These are phyloP conservation scores for Phytomonas francai DNA, from an alignment of 208 protist species.

Conservation along the genomic window DNA sequence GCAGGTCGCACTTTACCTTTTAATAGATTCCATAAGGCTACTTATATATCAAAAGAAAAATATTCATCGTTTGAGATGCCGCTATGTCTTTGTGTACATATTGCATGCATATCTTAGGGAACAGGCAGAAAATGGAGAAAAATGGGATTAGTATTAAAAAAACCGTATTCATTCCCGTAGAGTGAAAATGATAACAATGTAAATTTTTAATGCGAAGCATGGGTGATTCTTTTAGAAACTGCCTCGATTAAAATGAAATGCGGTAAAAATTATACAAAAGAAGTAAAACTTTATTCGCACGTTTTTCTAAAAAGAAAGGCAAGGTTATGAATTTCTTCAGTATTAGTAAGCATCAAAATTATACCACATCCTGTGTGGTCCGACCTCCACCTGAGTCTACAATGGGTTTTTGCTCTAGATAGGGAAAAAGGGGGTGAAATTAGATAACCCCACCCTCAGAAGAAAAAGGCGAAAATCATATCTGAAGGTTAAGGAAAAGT, in stretches of 20 bases:
- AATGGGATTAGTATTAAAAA: slow-evolving; percentile 1
- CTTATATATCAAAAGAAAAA: not conserved
- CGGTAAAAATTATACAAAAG: not conserved
- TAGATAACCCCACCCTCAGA: not conserved
- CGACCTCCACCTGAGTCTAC: not conserved
- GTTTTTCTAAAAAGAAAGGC: not conserved
- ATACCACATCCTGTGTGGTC: not conserved
- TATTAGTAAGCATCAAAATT: not conserved
- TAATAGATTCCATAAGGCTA: not conserved
- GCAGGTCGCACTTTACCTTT: not conserved
- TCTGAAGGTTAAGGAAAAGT: not conserved
- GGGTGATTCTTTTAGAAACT: not conserved
- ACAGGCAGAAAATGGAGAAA: slow-evolving; percentile 8
- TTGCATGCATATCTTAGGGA: slow-evolving; percentile 2
- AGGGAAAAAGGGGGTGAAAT: not conserved
- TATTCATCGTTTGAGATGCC: not conserved
- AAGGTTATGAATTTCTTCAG: not conserved
- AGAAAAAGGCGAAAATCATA: not conserved
- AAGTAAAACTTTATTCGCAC: not conserved
- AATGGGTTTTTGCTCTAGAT: not conserved
- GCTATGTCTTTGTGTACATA: not conserved
- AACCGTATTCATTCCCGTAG: slow-evolving; percentile 8
- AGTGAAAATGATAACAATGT: slow-evolving; percentile 8
- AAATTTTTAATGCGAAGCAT: not conserved
- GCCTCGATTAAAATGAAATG: not conserved